Percentiles rank a stretch among this genome's conserved stretches.
phyloP scores from a whole-genome alignment of 2,329 filamentous ascomycete species.

The Epicoccum nigrum region DNA sequence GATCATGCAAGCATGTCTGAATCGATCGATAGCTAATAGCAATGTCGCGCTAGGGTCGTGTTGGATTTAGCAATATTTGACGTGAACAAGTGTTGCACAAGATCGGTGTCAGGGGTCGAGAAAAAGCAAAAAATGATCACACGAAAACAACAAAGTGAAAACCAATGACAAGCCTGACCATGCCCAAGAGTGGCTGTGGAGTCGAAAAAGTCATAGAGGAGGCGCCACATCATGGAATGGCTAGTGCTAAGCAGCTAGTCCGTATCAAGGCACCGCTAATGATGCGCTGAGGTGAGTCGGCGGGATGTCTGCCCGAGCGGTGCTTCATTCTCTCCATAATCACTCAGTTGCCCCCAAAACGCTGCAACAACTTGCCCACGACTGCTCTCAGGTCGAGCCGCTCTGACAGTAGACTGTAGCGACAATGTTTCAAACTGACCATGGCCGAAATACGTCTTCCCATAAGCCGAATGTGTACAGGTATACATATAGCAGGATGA shows the following conservation, averaged over 20 bases:
- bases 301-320: not conserved
- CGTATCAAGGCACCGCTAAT: not conserved
- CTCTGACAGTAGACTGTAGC: not conserved
- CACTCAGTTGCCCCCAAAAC: not conserved
- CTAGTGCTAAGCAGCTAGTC: not conserved
- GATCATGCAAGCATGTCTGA: not conserved
- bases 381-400: not conserved
- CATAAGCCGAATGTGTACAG: not conserved
- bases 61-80: not conserved
- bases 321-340: not conserved
- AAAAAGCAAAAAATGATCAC: slow-evolving; percentile 1
- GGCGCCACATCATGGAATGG: not conserved
- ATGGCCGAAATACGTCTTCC: not conserved
- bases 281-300: slow-evolving; percentile 7
- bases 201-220: not conserved
- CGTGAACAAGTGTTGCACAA: slow-evolving; percentile 5
- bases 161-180: not conserved
- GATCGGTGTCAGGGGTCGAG: not conserved
- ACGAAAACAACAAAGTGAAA: not conserved
- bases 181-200: not conserved
- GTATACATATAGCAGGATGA: slow-evolving; percentile 1
- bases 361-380: not conserved
- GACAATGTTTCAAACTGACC: not conserved
- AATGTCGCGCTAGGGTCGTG: not conserved
- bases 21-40: not conserved